phyloP scores from a whole-genome alignment of 2,329 filamentous ascomycete species.

The Epichloe typhina region DNA sequence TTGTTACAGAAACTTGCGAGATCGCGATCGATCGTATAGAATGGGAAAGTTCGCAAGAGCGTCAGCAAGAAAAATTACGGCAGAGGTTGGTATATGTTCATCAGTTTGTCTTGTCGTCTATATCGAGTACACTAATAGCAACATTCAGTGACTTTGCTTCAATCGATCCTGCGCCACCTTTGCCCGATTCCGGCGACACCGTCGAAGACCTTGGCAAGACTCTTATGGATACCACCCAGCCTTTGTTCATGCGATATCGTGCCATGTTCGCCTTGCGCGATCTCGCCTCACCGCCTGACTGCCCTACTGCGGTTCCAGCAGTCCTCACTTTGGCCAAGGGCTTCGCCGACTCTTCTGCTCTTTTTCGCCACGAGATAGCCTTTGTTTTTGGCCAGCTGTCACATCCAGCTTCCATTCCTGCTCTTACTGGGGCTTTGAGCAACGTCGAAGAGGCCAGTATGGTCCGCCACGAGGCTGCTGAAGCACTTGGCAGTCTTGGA shows the following conservation, averaged over 20 bases:
- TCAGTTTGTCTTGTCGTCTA: background rate
- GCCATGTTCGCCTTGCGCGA: constrained; percentile 97
- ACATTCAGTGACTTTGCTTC: constrained; percentile 73
- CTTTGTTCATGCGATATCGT: constrained; percentile 85
- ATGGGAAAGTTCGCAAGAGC: constrained; percentile 72
- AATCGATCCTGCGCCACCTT: constrained; percentile 85
- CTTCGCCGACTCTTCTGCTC: constrained; percentile 70
- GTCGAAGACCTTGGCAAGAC: constrained; percentile 64
- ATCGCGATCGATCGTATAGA: constrained; percentile 88
- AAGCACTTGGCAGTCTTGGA: constrained; percentile 86
- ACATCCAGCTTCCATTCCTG: constrained; percentile 92
- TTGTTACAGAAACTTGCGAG: constrained; percentile 91
- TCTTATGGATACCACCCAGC: constrained; percentile 64
- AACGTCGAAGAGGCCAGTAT: constrained; percentile 78
- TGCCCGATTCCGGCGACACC: constrained; percentile 55
- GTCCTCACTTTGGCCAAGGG: constrained; percentile 76
- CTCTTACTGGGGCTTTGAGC: constrained; percentile 64
- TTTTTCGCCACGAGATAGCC: constrained; percentile 95
- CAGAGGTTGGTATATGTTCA: constrained; percentile 49
- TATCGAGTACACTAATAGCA: background rate
- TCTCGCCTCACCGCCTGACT: constrained; percentile 81
- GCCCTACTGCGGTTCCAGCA: constrained; percentile 79
- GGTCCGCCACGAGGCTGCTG: constrained; percentile 95
- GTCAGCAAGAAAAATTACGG: constrained; percentile 63
- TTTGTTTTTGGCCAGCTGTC: constrained; percentile 96